Conservation (phyloP, 208 protist genomes). For the Blastocrithidia nonstop region DNA sequence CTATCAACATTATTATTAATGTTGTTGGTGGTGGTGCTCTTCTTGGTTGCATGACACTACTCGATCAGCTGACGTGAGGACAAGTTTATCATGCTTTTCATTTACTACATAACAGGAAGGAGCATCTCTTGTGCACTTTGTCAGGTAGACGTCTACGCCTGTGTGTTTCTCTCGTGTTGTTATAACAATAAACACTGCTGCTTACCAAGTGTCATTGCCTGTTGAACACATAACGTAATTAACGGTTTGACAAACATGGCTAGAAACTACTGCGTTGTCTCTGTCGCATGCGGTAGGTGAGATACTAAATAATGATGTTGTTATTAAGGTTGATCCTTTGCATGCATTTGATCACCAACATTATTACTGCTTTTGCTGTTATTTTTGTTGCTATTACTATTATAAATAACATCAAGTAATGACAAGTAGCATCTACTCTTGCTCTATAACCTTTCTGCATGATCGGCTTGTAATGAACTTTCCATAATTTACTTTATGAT, state of each 20-base stretch:
- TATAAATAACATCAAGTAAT: too few relatives aligned
- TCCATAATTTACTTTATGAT: too few relatives aligned
- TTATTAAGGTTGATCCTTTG: constrained; percentile 1
- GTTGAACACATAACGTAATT: not conserved
- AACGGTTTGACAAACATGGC: not conserved
- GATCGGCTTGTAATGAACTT: too few relatives aligned
- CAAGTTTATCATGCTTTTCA: not conserved
- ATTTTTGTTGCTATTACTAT: constrained; percentile 5
- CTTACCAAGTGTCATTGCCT: not conserved
- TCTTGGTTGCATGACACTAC: not conserved
- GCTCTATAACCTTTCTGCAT: too few relatives aligned
- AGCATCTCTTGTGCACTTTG: not conserved
- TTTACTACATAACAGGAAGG: too few relatives aligned
- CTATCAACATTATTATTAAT: not conserved
- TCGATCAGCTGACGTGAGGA: too few relatives aligned
- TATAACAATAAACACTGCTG: not conserved
- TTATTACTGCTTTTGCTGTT: not conserved
- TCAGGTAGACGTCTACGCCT: not conserved
- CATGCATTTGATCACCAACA: not conserved
- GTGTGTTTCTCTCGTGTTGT: not conserved
- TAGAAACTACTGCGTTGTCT: not conserved
- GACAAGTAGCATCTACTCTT: too few relatives aligned
- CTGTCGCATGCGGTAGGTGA: too few relatives aligned
- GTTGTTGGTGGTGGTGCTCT: not conserved
- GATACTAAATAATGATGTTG: too few relatives aligned